These are phyloP conservation scores for Piper betle DNA, from an alignment of 164 flowering plant genomes.

Conservation along the genomic window DNA sequence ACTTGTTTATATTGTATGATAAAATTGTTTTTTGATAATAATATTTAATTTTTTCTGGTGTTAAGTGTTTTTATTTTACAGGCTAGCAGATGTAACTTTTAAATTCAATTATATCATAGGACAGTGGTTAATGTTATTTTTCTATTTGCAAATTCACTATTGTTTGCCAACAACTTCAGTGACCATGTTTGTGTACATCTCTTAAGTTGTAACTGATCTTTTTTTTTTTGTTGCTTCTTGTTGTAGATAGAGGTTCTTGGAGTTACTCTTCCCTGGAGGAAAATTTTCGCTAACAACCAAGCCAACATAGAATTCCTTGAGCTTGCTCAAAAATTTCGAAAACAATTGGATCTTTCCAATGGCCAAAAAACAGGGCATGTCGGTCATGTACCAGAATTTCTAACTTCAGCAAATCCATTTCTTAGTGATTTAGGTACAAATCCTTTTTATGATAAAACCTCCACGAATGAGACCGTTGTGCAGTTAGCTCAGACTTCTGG, in stretches of 20 bases:
- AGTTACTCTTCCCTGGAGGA: conserved; percentile 84
- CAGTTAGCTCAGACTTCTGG: conserved; percentile 21
- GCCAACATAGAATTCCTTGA: conserved; percentile 30
- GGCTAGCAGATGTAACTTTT: too few relatives aligned
- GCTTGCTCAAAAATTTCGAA: conserved; percentile 18
- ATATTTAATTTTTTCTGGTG: too few relatives aligned
- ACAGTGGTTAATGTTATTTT: too few relatives aligned
- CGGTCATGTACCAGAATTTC: neutral
- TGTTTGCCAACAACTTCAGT: neutral
- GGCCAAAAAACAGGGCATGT: neutral
- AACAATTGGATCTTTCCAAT: conserved; percentile 12
- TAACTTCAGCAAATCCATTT: conserved; percentile 24
- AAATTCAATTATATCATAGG: too few relatives aligned
- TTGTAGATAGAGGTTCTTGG: conserved; percentile 69
- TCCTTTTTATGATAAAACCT: conserved; percentile 27
- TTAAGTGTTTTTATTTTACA: too few relatives aligned
- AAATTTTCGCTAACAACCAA: conserved; percentile 37
- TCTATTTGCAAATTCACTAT: too few relatives aligned
- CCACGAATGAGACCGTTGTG: conserved; percentile 20
- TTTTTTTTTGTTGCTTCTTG: neutral
- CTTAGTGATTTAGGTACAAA: conserved; percentile 23
- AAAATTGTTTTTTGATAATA: too few relatives aligned
- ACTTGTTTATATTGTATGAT: too few relatives aligned
- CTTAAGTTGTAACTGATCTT: neutral
- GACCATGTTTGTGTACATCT: neutral